Evolutionary conservation across 1,284 basidiomycete genomes (phyloP).

Genomic region (Uromyces viciae-fabae): DNA sequence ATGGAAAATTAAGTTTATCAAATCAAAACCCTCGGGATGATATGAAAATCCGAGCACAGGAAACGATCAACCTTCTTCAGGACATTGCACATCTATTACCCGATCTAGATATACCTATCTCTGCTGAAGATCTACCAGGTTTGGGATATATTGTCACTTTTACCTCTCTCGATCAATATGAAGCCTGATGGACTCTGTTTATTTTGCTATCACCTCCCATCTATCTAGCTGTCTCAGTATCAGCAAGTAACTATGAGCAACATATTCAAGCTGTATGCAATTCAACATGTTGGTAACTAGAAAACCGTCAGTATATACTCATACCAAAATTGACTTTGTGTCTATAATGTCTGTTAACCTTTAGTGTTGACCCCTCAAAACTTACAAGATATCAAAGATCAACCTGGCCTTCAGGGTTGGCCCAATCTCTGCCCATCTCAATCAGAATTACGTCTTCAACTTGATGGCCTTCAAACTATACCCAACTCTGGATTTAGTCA

Average conservation of each 20-base stretch:
- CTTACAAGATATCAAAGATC: neutral
- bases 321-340: neutral
- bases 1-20: slow-evolving; percentile 26
- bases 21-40: slow-evolving; percentile 6
- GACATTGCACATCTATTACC: slow-evolving; percentile 34
- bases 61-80: slow-evolving; percentile 8
- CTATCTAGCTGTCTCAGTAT: slow-evolving; percentile 22
- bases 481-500: neutral
- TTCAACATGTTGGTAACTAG: neutral
- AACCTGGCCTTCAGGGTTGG: slow-evolving; percentile 30
- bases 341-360: neutral
- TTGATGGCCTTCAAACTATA: slow-evolving; percentile 24
- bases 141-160: neutral
- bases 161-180: too few relatives aligned
- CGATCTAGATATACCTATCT: slow-evolving; percentile 31
- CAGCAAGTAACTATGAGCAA: slow-evolving; percentile 24
- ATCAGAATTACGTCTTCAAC: slow-evolving; percentile 15
- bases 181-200: neutral
- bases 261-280: slow-evolving; percentile 27
- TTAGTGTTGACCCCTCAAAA: slow-evolving; percentile 6
- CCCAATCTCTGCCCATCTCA: slow-evolving; percentile 23
- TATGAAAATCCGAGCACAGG: neutral
- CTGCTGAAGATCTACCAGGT: slow-evolving; percentile 35
- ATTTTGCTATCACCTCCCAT: neutral
- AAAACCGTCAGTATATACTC: neutral